Conservation (phyloP, 108 stramenopile genomes). For the Cylindrotheca closterium region DNA sequence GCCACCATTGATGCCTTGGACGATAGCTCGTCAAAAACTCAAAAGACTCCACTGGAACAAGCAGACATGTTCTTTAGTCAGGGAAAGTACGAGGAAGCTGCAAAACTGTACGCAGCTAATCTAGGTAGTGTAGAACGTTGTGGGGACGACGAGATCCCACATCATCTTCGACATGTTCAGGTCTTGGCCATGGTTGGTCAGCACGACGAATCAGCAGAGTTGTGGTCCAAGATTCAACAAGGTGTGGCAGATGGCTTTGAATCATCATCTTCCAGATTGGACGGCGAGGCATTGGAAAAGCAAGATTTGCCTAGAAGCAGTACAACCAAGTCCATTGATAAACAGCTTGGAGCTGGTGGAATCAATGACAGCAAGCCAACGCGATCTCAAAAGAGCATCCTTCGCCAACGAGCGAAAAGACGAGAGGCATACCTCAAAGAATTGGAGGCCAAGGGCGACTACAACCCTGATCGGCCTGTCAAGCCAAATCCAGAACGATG, state of each 20-base stretch:
- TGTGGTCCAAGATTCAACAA: constrained; percentile 24
- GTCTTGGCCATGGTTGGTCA: constrained; percentile 42
- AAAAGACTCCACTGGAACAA: constrained; percentile 20
- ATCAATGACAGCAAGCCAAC: constrained; percentile 10
- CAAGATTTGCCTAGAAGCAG: constrained; percentile 65
- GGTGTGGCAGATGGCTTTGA: constrained; percentile 18
- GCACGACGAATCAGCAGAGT: constrained; percentile 18
- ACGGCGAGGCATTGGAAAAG: constrained; percentile 62
- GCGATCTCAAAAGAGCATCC: constrained; percentile 51
- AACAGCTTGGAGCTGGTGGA: constrained; percentile 24
- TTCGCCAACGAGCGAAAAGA: constrained; percentile 62
- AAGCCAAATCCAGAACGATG: constrained; percentile 96
- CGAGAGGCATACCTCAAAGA: constrained; percentile 63
- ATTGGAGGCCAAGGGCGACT: constrained; percentile 56
- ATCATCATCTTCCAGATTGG: not conserved
- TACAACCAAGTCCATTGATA: constrained; percentile 35
- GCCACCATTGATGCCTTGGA: constrained; percentile 55
- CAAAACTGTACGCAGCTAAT: constrained; percentile 39
- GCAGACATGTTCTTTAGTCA: constrained; percentile 52
- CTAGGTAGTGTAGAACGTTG: constrained; percentile 3
- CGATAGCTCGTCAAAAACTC: constrained; percentile 10
- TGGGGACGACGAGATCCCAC: constrained; percentile 30
- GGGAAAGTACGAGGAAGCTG: constrained; percentile 58
- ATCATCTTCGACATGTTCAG: constrained; percentile 44
- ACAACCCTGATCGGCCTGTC: constrained; percentile 76